Evolutionary conservation across 2,329 filamentous ascomycete species (phyloP).

Genomic region (Diaporthe citriasiana): DNA sequence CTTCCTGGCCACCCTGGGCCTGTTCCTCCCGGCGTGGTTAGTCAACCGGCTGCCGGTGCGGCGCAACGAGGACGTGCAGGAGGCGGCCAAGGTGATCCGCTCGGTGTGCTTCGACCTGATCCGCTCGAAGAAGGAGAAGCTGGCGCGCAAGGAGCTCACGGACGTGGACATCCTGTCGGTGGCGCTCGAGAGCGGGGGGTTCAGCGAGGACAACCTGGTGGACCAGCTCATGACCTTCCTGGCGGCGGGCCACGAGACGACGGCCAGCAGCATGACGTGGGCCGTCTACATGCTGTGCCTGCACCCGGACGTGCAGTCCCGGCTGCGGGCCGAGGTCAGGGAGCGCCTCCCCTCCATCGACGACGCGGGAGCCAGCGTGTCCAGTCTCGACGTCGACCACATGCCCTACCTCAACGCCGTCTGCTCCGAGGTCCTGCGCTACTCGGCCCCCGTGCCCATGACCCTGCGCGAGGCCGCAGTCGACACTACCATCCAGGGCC

Average conservation of each 20-base stretch:
- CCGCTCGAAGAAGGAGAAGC: constrained; percentile 73
- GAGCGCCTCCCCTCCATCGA: constrained; percentile 67
- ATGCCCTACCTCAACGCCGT: constrained; percentile 87
- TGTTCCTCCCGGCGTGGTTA: constrained; percentile 75
- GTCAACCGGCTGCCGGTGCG: constrained; percentile 75
- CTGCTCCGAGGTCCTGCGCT: constrained; percentile 81
- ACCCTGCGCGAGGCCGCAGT: constrained; percentile 76
- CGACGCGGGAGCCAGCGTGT: constrained; percentile 56
- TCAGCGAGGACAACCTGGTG: constrained; percentile 83
- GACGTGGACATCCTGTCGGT: constrained; percentile 85
- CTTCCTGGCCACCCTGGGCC: constrained; percentile 68
- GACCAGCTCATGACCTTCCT: constrained; percentile 94
- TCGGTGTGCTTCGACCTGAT: constrained; percentile 78
- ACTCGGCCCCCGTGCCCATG: constrained; percentile 78
- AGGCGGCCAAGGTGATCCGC: constrained; percentile 72
- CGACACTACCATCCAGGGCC: constrained; percentile 75
- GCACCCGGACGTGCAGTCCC: constrained; percentile 74
- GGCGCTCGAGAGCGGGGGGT: constrained; percentile 81
- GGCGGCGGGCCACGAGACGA: constrained; percentile 86
- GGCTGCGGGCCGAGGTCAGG: constrained; percentile 78
- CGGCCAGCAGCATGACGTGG: constrained; percentile 82
- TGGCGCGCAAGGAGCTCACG: constrained; percentile 61
- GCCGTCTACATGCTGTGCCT: constrained; percentile 77
- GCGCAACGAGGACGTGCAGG: constrained; percentile 75
- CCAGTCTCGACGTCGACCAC: constrained; percentile 73